Conservation (phyloP, 495 filamentous ascomycete species). For the Staphylotrichum longicolle region DNA sequence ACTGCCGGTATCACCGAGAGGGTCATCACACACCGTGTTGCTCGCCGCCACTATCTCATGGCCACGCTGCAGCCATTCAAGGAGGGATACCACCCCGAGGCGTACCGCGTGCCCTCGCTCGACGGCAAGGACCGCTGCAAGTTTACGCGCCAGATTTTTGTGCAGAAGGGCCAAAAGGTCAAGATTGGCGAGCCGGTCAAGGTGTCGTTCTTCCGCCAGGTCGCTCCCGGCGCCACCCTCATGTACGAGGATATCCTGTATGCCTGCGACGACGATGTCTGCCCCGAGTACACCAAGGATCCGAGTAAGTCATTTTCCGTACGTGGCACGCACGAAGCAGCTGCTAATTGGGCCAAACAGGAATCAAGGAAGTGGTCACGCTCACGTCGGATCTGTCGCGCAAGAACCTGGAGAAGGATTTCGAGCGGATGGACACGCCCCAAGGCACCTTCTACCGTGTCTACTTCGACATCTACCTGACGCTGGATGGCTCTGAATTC, state of each 20-base stretch:
- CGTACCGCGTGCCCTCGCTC: constrained; percentile 92
- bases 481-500: constrained; percentile 94
- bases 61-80: constrained; percentile 98
- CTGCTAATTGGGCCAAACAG: constrained; percentile 43
- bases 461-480: constrained; percentile 79
- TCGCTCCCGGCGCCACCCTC: constrained; percentile 92
- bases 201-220: constrained; percentile 97
- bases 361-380: constrained; percentile 98
- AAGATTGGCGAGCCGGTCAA: constrained; percentile 99
- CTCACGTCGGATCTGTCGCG: constrained; percentile 94
- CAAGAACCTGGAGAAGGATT: constrained; percentile 98
- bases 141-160: constrained; percentile 97
- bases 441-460: constrained; percentile 97
- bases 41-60: constrained; percentile 98
- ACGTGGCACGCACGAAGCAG: no score
- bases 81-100: constrained; percentile 96
- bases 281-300: constrained; percentile 98
- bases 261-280: constrained; percentile 96
- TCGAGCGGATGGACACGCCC: constrained; percentile 98
- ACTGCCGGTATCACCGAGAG: constrained; percentile 94
- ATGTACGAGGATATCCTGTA: constrained; percentile 99
- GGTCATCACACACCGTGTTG: constrained; percentile 93
- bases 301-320: constrained; percentile 69
- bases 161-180: constrained; percentile 97
- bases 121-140: constrained; percentile 98